Conservation (phyloP, 108 stramenopile genomes). For the Conticribra guillardii region DNA sequence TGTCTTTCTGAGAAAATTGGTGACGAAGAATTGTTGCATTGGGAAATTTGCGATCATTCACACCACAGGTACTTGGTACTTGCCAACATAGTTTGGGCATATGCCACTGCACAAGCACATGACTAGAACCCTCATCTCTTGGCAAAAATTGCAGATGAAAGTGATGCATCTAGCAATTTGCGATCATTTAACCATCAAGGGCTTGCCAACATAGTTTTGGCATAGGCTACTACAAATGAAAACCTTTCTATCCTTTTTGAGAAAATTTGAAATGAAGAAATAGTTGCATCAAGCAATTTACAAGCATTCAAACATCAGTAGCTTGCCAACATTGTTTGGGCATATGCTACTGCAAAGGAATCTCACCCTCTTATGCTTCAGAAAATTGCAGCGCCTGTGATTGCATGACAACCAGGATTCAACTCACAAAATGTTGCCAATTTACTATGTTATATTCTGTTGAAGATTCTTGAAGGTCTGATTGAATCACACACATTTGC, state of each 20-base stretch:
- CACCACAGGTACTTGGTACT: too few species aligned
- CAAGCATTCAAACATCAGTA: not conserved
- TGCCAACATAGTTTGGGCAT: too few species aligned
- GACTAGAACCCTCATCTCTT: too few species aligned
- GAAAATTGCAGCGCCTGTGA: constrained; percentile 1
- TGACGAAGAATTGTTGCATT: too few species aligned
- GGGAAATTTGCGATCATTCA: too few species aligned
- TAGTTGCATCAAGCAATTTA: not conserved
- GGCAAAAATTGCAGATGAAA: too few species aligned
- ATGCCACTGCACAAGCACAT: too few species aligned
- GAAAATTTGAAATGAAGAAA: not conserved
- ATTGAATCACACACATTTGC: not conserved
- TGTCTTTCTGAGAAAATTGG: too few species aligned
- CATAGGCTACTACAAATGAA: constrained; percentile 1
- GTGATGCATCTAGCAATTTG: too few species aligned
- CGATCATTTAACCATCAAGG: too few species aligned
- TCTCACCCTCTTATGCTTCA: constrained; percentile 4
- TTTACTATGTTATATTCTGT: constrained; percentile 4
- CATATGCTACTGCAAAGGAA: constrained; percentile 11
- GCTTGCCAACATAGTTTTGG: constrained; percentile 7
- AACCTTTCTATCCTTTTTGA: constrained; percentile 4
- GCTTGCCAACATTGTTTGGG: constrained; percentile 2
- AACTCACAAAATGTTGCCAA: constrained; percentile 5
- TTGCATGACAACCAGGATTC: not conserved
- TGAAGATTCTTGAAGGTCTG: not conserved